These are phyloP conservation scores for Chlorella sp. DNA, from an alignment of 139 green algal species.

Conservation along the genomic window DNA sequence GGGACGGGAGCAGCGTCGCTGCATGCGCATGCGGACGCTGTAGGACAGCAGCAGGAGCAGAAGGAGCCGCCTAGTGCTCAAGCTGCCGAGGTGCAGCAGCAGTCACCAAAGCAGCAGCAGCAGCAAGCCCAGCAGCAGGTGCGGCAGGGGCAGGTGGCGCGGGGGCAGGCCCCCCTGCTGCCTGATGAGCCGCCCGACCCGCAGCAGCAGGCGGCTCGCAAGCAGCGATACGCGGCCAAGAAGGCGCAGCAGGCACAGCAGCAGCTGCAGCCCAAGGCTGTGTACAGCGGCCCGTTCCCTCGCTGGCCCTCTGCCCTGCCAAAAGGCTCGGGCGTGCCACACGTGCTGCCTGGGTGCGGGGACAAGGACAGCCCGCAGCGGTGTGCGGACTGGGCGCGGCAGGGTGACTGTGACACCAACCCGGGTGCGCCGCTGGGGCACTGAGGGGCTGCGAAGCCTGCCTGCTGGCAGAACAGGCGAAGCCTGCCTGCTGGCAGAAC, in stretches of 20 bases:
- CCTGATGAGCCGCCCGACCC: background rate
- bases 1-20: background rate
- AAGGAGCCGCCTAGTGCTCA: background rate
- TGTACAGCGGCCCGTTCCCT: background rate
- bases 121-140: background rate
- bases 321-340: background rate
- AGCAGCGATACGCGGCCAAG: background rate
- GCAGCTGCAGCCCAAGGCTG: background rate
- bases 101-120: background rate
- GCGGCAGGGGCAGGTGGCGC: background rate
- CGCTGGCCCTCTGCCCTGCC: slow-evolving; percentile 1
- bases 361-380: background rate
- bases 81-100: background rate
- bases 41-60: background rate
- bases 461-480: too few relatives aligned
- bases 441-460: background rate
- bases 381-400: background rate
- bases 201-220: background rate
- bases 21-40: background rate
- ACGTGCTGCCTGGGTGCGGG: background rate
- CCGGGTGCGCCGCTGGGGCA: background rate
- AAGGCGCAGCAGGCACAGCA: background rate
- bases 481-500: too few relatives aligned
- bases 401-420: background rate
- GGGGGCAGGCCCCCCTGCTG: background rate